Percentiles rank a stretch among this genome's conserved stretches.
These are phyloP conservation scores for Phytophthora fragariaefolia DNA, from an alignment of 352 stramenopile species.

Conservation along the genomic window DNA sequence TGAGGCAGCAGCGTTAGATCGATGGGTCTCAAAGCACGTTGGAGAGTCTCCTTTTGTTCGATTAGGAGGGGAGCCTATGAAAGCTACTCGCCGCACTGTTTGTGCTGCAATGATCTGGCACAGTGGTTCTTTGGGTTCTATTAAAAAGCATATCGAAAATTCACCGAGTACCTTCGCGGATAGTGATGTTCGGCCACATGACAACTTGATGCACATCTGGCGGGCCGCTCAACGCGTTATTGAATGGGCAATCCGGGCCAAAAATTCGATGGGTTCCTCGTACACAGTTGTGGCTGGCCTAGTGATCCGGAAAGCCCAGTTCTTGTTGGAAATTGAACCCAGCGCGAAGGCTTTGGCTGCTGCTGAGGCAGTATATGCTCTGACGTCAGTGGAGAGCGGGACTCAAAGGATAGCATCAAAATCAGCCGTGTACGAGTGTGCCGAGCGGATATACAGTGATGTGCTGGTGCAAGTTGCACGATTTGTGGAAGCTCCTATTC, in stretches of 20 bases:
- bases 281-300: slow-evolving; percentile 82
- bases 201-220: slow-evolving; percentile 93
- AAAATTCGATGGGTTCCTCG: slow-evolving; percentile 88
- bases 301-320: slow-evolving; percentile 86
- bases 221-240: slow-evolving; percentile 86
- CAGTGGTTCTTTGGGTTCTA: slow-evolving; percentile 69
- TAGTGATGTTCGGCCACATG: slow-evolving; percentile 80
- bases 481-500: slow-evolving; percentile 82
- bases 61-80: slow-evolving; percentile 86
- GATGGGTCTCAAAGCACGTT: slow-evolving; percentile 84
- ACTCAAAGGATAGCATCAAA: slow-evolving; percentile 49
- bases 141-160: slow-evolving; percentile 67
- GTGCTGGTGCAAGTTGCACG: slow-evolving; percentile 84
- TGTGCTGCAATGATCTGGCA: slow-evolving; percentile 92
- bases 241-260: slow-evolving; percentile 89
- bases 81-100: slow-evolving; percentile 82
- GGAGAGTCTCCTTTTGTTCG: slow-evolving; percentile 85
- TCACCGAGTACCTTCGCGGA: slow-evolving; percentile 46
- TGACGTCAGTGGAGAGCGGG: slow-evolving; percentile 53
- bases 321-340: slow-evolving; percentile 84
- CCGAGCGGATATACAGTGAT: slow-evolving; percentile 86
- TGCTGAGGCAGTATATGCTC: slow-evolving; percentile 64
- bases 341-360: slow-evolving; percentile 73
- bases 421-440: slow-evolving; percentile 71
- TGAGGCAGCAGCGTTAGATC: slow-evolving; percentile 66